Evolutionary conservation across 306 rosid species (phyloP).

Genomic region (Cercis canadensis): DNA sequence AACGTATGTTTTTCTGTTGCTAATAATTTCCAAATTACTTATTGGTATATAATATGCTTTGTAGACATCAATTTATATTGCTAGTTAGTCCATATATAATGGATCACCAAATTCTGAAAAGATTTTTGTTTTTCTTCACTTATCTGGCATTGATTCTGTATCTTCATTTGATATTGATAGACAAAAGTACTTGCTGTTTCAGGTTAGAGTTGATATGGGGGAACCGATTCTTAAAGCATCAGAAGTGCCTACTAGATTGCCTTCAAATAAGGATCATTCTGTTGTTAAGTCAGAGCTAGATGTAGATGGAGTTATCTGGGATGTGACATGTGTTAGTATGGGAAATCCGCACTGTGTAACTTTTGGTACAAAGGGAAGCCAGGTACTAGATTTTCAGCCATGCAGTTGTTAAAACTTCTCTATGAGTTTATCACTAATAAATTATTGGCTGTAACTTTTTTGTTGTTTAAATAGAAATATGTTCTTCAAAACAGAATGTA

Average conservation of each 20-base stretch:
- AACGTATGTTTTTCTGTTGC: slow-evolving; percentile 46
- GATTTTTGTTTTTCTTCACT: slow-evolving; percentile 5
- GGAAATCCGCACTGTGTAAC: slow-evolving; percentile 96
- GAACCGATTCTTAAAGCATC: slow-evolving; percentile 87
- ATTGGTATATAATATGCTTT: slow-evolving; percentile 19
- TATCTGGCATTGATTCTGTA: slow-evolving; percentile 6
- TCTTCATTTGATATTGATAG: slow-evolving; percentile 13
- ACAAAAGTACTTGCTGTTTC: slow-evolving; percentile 38
- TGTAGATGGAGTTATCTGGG: slow-evolving; percentile 86
- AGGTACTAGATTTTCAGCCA: slow-evolving; percentile 52
- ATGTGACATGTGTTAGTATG: slow-evolving; percentile 94
- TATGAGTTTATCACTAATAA: too few species aligned
- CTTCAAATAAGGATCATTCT: slow-evolving; percentile 61
- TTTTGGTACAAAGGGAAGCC: slow-evolving; percentile 62
- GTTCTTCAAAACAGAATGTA: neutral
- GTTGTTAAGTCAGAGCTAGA: slow-evolving; percentile 69
- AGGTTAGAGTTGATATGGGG: slow-evolving; percentile 99
- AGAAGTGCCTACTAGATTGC: slow-evolving; percentile 76
- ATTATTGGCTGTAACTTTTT: too few species aligned
- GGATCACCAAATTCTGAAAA: neutral
- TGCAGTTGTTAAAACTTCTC: neutral
- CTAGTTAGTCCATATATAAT: neutral
- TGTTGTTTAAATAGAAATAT: too few species aligned
- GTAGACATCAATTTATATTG: slow-evolving; percentile 14
- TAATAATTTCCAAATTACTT: slow-evolving; percentile 31